Evolutionary conservation across 2,329 filamentous ascomycete genomes (phyloP), one percentile per base, ranked within the genome.

Genomic region (Metarhizium rileyi): DNA sequence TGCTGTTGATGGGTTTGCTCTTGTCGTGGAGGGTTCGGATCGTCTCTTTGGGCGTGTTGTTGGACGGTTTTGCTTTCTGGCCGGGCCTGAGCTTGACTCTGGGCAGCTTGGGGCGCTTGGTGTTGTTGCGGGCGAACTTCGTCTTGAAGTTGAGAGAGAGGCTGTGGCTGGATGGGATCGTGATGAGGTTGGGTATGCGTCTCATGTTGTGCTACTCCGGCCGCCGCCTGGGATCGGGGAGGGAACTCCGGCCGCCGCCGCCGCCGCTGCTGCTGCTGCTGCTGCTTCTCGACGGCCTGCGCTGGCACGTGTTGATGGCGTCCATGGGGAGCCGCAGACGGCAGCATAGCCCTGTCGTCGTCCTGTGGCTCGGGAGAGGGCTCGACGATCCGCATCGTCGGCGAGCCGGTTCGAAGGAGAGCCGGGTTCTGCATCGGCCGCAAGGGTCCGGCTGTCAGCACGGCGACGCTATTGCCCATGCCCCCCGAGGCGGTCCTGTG

Each of bases 331-430:
- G 26, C 18, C 6, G 47, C 43, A 2, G 55, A 55, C 0, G 55
- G 55, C 0, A 56, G 53, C 14, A 20, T 30, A 14, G 33, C 46
- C 49, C 56, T 52, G 46, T 55, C 54, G 18, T 55, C 54, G 18
- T 61, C 58, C 3, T 61, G 57, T 9, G 60, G 58, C 28, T 61
- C 60, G 1, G 63, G 65, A 2, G 67, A 66, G 2, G 66, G 61
- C n/a, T 63, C 56, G 28, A 70, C 65, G 7, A 69, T 53, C 12
- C 68, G 63, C 62, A 70, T 63, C 9, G 66, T 69, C 1, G 66
- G 64, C 5, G 64, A 66, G 38, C 57, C 58, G n/a, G 58, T 57
- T 7, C 56, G 49, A 12, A 58, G 45, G 6, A 59, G 50, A 5
- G 53, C 58, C 1, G 59, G 53, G 36, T 63, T 58, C 7, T 54